Evolutionary conservation across 192 early-diverging fungal genomes (phyloP).

Genomic region (Coemansia sp.): DNA sequence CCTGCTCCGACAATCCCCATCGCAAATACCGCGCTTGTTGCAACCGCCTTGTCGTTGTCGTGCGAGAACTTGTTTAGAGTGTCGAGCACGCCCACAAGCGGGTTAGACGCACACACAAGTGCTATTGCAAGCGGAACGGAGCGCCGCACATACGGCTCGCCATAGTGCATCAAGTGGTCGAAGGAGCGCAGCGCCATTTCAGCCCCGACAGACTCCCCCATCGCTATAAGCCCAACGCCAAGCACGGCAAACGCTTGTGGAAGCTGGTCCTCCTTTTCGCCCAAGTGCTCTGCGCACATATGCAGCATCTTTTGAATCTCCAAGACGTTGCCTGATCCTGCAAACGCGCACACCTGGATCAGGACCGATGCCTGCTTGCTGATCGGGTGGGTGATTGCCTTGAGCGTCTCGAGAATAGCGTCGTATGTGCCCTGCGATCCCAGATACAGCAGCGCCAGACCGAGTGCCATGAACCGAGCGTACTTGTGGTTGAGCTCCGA

Average conservation of each 20-base stretch:
- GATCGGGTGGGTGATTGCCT: conserved; percentile 92
- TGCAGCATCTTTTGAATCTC: conserved; percentile 97
- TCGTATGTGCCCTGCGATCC: conserved; percentile 92
- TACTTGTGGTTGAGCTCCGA: conserved; percentile 82
- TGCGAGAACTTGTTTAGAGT: conserved; percentile 98
- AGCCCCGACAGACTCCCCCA: conserved; percentile 95
- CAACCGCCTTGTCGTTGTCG: conserved; percentile 95
- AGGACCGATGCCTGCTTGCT: conserved; percentile 86
- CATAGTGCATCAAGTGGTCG: conserved; percentile 99
- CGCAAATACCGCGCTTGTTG: conserved; percentile 95
- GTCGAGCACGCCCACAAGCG: conserved; percentile 88
- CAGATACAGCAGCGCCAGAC: conserved; percentile 86
- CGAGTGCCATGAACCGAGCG: conserved; percentile 92
- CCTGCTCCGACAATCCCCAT: conserved; percentile 99
- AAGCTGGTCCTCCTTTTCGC: conserved; percentile 81
- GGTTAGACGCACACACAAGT: conserved; percentile 95
- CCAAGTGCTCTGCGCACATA: conserved; percentile 92
- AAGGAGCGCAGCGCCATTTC: conserved; percentile 96
- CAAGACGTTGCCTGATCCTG: conserved; percentile 95
- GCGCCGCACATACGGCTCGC: conserved; percentile 91
- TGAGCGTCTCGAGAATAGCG: conserved; percentile 89
- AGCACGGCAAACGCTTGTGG: conserved; percentile 95
- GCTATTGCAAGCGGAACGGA: conserved; percentile 95
- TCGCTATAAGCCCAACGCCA: conserved; percentile 92
- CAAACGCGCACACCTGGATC: conserved; percentile 88